Percentiles rank a stretch among this genome's conserved stretches.
Evolutionary conservation across 495 filamentous ascomycete genomes (phyloP).

Genomic region (Daldinia loculata): DNA sequence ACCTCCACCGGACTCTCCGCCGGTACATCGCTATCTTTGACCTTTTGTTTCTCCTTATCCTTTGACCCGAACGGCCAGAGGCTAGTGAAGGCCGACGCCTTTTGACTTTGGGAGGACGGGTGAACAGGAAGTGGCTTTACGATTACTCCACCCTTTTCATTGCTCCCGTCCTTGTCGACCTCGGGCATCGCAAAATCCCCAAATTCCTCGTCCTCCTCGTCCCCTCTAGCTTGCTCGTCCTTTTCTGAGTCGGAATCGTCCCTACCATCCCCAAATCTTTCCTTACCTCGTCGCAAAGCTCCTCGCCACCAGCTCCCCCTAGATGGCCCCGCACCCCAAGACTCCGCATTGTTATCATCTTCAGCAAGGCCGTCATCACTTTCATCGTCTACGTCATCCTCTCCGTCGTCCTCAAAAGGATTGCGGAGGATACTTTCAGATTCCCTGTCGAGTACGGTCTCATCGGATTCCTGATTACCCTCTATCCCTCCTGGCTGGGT

Average conservation of each 20-base stretch:
- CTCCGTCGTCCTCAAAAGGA: conserved; percentile 59
- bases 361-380: conserved; percentile 54
- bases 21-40: conserved; percentile 45
- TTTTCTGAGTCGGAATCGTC: conserved; percentile 55
- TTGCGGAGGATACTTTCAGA: conserved; percentile 48
- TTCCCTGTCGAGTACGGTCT: conserved; percentile 38
- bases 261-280: conserved; percentile 57
- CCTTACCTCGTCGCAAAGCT: conserved; percentile 48
- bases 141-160: conserved; percentile 48
- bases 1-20: conserved; percentile 41
- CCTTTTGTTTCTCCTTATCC: conserved; percentile 47
- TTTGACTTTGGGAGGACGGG: conserved; percentile 50
- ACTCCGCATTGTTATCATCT: conserved; percentile 45
- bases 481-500: conserved; percentile 45
- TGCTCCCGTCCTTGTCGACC: conserved; percentile 45
- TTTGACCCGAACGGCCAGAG: conserved; percentile 59
- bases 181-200: conserved; percentile 64
- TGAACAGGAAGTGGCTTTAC: conserved; percentile 59
- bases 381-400: conserved; percentile 56
- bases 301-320: conserved; percentile 58
- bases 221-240: conserved; percentile 51
- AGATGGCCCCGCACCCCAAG: conserved; percentile 46
- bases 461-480: conserved; percentile 39
- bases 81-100: conserved; percentile 52
- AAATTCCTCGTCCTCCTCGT: conserved; percentile 61